Evolutionary conservation across 345 rosid species (phyloP).

Genomic region (Citrus medica): DNA sequence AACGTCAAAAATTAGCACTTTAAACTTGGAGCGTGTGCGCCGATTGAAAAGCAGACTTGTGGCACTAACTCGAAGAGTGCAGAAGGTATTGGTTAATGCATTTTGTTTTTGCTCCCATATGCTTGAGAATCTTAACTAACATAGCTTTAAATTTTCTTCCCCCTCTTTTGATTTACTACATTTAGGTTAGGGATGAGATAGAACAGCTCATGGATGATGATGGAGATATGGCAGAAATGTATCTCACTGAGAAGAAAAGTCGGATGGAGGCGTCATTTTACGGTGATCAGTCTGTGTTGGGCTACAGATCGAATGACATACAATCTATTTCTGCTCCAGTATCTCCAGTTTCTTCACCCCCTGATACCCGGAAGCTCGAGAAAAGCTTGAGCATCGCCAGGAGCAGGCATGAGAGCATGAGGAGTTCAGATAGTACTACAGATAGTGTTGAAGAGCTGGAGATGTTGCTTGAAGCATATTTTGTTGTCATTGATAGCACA

Average conservation of each 20-base stretch:
- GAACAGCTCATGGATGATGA: slow-evolving; percentile 99
- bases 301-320: slow-evolving; percentile 71
- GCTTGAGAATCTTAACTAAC: not conserved
- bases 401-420: slow-evolving; percentile 90
- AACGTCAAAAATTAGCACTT: slow-evolving; percentile 93
- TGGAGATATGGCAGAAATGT: slow-evolving; percentile 99
- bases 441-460: slow-evolving; percentile 92
- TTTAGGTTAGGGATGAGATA: slow-evolving; percentile 93
- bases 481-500: slow-evolving; percentile 95
- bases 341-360: slow-evolving; percentile 91
- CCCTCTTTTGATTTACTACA: slow-evolving; percentile 6
- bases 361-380: slow-evolving; percentile 75
- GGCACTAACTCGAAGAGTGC: slow-evolving; percentile 90
- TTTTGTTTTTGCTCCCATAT: not conserved
- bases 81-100: slow-evolving; percentile 51
- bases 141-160: not conserved
- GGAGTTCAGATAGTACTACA: slow-evolving; percentile 68
- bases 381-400: slow-evolving; percentile 85
- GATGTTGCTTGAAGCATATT: slow-evolving; percentile 98
- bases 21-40: slow-evolving; percentile 92
- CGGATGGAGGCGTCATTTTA: slow-evolving; percentile 77
- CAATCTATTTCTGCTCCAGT: slow-evolving; percentile 84
- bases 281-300: slow-evolving; percentile 75
- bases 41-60: slow-evolving; percentile 97
- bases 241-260: slow-evolving; percentile 90